Evolutionary conservation across 2,329 filamentous ascomycete species (phyloP).

Genomic region (Aureobasidium sp.): DNA sequence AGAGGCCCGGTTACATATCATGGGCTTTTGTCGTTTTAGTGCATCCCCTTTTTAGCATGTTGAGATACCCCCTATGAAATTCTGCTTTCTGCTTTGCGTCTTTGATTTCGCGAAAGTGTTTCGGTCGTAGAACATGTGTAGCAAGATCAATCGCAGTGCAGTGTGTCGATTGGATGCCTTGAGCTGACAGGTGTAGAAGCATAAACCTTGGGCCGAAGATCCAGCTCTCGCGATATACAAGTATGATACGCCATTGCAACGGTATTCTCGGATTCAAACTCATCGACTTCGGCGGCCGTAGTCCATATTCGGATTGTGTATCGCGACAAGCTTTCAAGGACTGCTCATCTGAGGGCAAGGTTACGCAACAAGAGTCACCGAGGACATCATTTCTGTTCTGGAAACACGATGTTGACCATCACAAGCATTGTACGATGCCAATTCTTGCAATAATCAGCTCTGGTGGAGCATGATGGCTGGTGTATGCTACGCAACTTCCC

Average conservation of each 20-base stretch:
- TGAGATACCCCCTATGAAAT: slow-evolving; percentile 7
- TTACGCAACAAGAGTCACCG: background rate
- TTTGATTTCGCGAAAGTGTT: background rate
- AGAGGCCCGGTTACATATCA: background rate
- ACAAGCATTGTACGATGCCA: background rate
- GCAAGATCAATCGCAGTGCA: background rate
- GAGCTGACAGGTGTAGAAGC: background rate
- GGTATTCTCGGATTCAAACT: background rate
- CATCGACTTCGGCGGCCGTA: background rate
- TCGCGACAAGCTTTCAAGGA: background rate
- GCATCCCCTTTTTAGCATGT: background rate
- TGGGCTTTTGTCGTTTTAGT: background rate
- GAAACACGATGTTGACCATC: background rate
- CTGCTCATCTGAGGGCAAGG: background rate
- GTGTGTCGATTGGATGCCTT: background rate
- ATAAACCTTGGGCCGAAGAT: background rate
- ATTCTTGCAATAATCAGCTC: background rate
- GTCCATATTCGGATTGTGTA: background rate
- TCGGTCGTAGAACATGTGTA: background rate
- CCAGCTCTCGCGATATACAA: background rate
- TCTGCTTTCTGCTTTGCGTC: background rate
- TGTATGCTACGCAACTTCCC: background rate
- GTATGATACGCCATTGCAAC: background rate
- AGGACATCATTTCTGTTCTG: background rate
- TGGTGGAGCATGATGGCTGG: background rate